Conservation (phyloP, 495 filamentous ascomycete genomes). For the Aspergillus sclerotioniger region DNA sequence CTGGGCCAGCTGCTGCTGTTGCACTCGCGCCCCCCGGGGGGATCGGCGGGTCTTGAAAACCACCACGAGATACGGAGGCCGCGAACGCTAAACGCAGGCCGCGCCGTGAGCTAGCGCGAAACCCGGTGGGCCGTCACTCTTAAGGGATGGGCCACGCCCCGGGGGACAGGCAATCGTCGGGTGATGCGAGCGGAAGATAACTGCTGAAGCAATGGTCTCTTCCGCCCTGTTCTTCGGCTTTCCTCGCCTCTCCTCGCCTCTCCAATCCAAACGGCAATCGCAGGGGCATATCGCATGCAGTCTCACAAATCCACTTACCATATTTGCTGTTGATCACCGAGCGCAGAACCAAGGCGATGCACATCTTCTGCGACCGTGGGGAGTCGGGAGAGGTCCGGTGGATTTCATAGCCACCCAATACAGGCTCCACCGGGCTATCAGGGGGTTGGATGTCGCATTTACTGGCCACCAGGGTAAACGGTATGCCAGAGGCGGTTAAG, state of each 20-base stretch:
- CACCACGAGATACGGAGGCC: constrained; percentile 20
- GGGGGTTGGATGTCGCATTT: constrained; percentile 74
- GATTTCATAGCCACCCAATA: constrained; percentile 61
- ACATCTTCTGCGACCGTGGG: constrained; percentile 73
- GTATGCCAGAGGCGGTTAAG: constrained; percentile 63
- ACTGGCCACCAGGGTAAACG: constrained; percentile 74
- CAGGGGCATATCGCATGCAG: background rate
- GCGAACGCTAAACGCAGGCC: constrained; percentile 31
- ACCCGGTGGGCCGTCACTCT: constrained; percentile 23
- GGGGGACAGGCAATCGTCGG: background rate
- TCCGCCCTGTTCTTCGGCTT: background rate
- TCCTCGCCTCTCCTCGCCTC: background rate
- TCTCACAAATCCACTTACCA: constrained; percentile 53
- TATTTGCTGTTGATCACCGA: constrained; percentile 61
- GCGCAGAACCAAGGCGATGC: constrained; percentile 72
- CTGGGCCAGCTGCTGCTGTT: constrained; percentile 10
- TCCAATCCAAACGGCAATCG: background rate
- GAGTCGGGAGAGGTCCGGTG: constrained; percentile 69
- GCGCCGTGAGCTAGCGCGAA: constrained; percentile 29
- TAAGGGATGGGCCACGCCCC: constrained; percentile 20
- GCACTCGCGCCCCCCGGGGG: no score
- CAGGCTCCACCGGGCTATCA: constrained; percentile 44
- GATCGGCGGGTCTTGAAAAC: constrained; percentile 15
- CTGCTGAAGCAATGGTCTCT: background rate
- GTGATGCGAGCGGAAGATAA: background rate